Conservation (phyloP, 208 protist species). For the Sergeia podlipaevii region DNA sequence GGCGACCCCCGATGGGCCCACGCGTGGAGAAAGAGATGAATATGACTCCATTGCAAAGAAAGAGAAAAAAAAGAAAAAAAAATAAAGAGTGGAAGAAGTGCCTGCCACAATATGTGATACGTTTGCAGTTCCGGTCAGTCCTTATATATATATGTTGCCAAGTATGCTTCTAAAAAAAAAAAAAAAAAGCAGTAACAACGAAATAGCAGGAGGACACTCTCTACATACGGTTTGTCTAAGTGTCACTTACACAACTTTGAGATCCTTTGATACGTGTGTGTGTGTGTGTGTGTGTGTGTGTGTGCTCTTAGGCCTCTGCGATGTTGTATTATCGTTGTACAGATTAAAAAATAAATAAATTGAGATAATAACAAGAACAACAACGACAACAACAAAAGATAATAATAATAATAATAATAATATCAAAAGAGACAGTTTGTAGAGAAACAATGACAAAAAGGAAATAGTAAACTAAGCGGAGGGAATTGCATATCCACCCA, state of each 20-base stretch:
- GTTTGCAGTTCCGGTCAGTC: too few species aligned
- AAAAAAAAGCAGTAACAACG: too few species aligned
- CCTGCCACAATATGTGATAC: too few species aligned
- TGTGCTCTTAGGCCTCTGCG: too few species aligned
- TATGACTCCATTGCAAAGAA: not conserved
- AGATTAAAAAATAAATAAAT: slow-evolving; percentile 7
- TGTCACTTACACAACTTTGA: too few species aligned
- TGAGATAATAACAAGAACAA: not conserved
- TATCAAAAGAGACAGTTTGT: slow-evolving; percentile 2
- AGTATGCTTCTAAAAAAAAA: not conserved
- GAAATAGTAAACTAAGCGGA: too few species aligned
- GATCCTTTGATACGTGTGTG: too few species aligned
- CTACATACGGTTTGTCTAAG: too few species aligned
- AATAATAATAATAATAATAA: not conserved
- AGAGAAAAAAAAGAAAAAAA: slow-evolving; percentile 6
- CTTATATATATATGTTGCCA: not conserved
- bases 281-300: too few species aligned
- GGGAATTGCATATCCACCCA: too few species aligned
- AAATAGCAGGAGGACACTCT: too few species aligned
- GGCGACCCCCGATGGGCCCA: not conserved
- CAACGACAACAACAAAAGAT: not conserved
- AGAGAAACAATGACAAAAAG: slow-evolving; percentile 2
- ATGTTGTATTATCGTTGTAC: too few species aligned
- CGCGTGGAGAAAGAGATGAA: not conserved
- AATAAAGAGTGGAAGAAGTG: not conserved